Conservation (phyloP, 2,329 filamentous ascomycete genomes). For the Calonectria leucothoes region DNA sequence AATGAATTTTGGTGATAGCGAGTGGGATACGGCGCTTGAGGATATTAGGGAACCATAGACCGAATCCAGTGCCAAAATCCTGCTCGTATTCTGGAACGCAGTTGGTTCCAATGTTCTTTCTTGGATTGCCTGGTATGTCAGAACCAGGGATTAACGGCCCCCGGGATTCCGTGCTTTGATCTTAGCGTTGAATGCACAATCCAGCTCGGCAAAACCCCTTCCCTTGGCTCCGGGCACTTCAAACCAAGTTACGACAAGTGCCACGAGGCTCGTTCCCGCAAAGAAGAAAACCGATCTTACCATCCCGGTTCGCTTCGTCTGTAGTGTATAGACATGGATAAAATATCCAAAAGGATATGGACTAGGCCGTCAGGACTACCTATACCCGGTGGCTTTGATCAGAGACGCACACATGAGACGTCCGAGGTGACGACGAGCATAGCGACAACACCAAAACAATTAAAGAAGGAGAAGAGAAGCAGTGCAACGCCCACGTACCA, state of each 20-base stretch:
- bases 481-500: not conserved
- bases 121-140: not conserved
- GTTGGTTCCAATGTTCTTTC: not conserved
- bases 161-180: not conserved
- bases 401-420: slow-evolving; percentile 10
- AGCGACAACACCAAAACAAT: not conserved
- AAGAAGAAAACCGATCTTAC: slow-evolving; percentile 24
- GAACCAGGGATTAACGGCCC: not conserved
- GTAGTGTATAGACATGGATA: slow-evolving; percentile 23
- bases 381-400: not conserved
- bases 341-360: not conserved
- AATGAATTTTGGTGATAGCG: not conserved
- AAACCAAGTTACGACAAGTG: not conserved
- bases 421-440: not conserved
- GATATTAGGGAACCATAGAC: not conserved
- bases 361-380: slow-evolving; percentile 4
- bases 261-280: not conserved
- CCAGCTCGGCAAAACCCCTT: slow-evolving; percentile 8
- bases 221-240: slow-evolving; percentile 8
- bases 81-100: not conserved
- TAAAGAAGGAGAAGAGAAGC: not conserved
- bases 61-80: not conserved
- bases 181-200: not conserved
- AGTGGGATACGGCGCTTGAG: not conserved
- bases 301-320: slow-evolving; percentile 15